These are phyloP conservation scores for Populus deltoides DNA, from an alignment of 345 rosid genomes.

Conservation along the genomic window DNA sequence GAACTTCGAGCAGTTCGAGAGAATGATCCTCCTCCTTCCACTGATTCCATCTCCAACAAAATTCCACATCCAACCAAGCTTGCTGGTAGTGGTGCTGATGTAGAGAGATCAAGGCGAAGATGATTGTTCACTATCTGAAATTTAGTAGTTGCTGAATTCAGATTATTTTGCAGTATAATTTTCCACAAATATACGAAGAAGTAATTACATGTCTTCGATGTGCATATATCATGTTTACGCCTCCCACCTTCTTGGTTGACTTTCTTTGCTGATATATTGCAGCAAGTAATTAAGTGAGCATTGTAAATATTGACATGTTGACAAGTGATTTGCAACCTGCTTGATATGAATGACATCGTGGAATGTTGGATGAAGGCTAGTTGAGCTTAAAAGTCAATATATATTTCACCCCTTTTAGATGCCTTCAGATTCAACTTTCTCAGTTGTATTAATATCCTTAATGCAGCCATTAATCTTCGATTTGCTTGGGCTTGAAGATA, in stretches of 20 bases:
- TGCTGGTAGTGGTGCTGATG: background rate
- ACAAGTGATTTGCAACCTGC: background rate
- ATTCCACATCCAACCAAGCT: constrained; percentile 20
- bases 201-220: constrained; percentile 17
- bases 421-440: background rate
- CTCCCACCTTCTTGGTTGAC: background rate
- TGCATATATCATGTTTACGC: constrained; percentile 20
- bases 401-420: background rate
- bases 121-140: constrained; percentile 16
- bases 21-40: constrained; percentile 30
- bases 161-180: constrained; percentile 19
- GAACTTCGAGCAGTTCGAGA: constrained; percentile 44
- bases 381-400: background rate
- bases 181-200: constrained; percentile 5
- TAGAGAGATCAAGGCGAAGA: constrained; percentile 35
- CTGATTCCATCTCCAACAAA: constrained; percentile 11
- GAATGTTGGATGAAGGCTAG: background rate
- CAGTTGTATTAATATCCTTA: background rate
- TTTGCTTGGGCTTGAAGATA: background rate
- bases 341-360: background rate
- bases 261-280: constrained; percentile 8
- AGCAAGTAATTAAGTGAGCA: constrained; percentile 13
- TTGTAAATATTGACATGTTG: constrained; percentile 32
- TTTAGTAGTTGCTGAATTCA: constrained; percentile 1
- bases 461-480: background rate